Percentiles rank a stretch among this genome's conserved stretches.
Evolutionary conservation across 2,329 filamentous ascomycete genomes (phyloP).

Genomic region (Huntiella savannae): DNA sequence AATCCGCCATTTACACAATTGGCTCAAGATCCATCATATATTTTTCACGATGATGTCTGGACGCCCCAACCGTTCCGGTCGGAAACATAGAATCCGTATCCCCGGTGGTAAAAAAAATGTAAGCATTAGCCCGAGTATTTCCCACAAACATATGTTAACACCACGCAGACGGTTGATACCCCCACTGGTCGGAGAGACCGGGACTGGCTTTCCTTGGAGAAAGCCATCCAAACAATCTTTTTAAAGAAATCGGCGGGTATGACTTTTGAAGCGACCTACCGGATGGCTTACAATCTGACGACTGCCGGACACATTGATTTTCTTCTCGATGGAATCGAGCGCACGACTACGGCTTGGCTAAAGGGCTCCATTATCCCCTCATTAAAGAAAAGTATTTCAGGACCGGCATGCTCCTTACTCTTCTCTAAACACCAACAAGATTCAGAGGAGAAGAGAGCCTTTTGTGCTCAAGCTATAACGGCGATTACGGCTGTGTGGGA

Average conservation of each 20-base stretch:
- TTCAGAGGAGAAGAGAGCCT: conserved; percentile 16
- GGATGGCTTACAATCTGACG: conserved; percentile 84
- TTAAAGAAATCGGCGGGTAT: conserved; percentile 75
- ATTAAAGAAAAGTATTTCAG: background rate
- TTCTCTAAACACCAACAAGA: background rate
- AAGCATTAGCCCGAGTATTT: no score
- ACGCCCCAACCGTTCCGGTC: no score
- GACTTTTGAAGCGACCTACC: conserved; percentile 90
- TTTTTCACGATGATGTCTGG: no score
- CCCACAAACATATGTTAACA: no score
- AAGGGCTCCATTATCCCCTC: conserved; percentile 47
- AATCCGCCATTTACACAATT: no score
- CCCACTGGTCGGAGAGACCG: no score
- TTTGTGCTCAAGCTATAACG: conserved; percentile 51
- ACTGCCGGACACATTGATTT: conserved; percentile 67
- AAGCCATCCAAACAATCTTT: conserved; percentile 70
- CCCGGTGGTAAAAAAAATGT: no score
- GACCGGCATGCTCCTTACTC: no score
- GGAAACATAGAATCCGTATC: no score
- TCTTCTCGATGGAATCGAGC: conserved; percentile 35
- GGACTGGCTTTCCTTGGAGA: background rate
- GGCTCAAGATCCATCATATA: no score
- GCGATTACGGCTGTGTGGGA: conserved; percentile 65
- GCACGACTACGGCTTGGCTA: conserved; percentile 37
- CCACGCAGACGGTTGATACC: no score